Base-by-base conservation (phyloP, 164 flowering plant species). In the Annona cherimola region DNA sequence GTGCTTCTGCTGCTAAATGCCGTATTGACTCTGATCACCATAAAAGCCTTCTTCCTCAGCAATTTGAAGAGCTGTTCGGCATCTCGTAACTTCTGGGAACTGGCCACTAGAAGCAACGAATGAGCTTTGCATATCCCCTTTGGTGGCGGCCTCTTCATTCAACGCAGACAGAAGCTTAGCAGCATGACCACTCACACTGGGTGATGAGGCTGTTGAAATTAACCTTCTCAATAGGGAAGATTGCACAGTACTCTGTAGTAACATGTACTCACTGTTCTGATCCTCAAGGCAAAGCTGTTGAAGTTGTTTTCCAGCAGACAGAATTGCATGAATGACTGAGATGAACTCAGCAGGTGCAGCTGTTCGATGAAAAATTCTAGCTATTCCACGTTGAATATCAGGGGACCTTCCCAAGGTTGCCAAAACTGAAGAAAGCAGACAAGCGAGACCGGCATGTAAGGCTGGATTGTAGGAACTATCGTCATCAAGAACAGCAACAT, bases 331-430 rank as follows among this genome's bases (percentile, higher is more conserved):
- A n/a, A n/a, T n/a, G n/a, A n/a, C n/a, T n/a, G n/a, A n/a, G n/a
- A n/a, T n/a, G 80, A 95, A 98, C 97, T 95, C 98, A 61, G 87
- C 79, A 66, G 98, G 80, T 41, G 90, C 85, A 41, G 91, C 92
- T 59, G 97, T 95, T 67, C 85, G 85, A 73, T 95, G 98, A 77
- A 89, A 91, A 67, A 91, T 89, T 84, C 98, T 88, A 18, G 97
- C 84, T 72, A 95, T 86, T 73, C 99, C 99, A 75, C 99, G 96
- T 66, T 93, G 96, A 74, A 93, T 76, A 84, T 95, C 99, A 79
- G 88, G 82, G 42, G 88, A 79, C 82, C 84, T 81, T 70, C 90
- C 91, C 76, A 95, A 78, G 60, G 75, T 71, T 35, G 83, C 84
- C 75, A 95, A 83, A 77, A 90, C 93, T 35, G 90, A 85, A 46